These are phyloP conservation scores for Melampsora americana DNA, from an alignment of 1,284 basidiomycete species.

Conservation along the genomic window DNA sequence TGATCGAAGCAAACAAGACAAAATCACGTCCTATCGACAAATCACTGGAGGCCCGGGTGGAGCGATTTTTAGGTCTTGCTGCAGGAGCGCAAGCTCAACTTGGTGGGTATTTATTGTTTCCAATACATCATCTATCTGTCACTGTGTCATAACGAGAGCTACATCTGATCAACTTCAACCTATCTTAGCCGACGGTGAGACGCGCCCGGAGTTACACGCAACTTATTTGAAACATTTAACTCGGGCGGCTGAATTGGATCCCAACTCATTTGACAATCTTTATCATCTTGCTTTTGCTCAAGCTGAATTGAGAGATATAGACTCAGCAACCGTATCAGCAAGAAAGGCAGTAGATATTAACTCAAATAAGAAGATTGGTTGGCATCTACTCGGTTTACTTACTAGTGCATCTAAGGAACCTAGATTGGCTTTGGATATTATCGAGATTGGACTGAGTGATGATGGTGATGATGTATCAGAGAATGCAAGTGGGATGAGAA, in stretches of 20 bases:
- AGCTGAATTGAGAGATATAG: conserved; percentile 68
- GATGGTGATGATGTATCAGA: conserved; percentile 56
- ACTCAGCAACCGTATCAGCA: conserved; percentile 67
- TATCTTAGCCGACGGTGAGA: conserved; percentile 60
- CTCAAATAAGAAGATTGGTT: conserved; percentile 70
- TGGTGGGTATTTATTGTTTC: conserved; percentile 58
- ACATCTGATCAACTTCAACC: background rate
- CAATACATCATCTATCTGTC: background rate
- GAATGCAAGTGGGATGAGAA: conserved; percentile 48
- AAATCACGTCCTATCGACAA: conserved; percentile 30
- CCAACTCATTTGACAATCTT: conserved; percentile 63
- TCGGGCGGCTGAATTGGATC: conserved; percentile 61
- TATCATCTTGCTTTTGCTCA: conserved; percentile 78
- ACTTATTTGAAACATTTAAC: conserved; percentile 64
- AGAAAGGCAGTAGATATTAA: conserved; percentile 69
- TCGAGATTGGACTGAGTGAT: conserved; percentile 67
- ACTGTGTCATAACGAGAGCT: background rate
- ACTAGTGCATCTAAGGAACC: conserved; percentile 77
- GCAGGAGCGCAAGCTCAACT: conserved; percentile 50
- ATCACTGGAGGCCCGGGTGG: conserved; percentile 47
- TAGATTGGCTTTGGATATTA: conserved; percentile 70
- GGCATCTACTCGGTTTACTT: conserved; percentile 86
- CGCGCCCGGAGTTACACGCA: conserved; percentile 63
- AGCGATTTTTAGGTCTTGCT: conserved; percentile 55
- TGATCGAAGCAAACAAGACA: conserved; percentile 18